Evolutionary conservation across 441 rosid genomes (phyloP).

Genomic region (Mallotus repandus): DNA sequence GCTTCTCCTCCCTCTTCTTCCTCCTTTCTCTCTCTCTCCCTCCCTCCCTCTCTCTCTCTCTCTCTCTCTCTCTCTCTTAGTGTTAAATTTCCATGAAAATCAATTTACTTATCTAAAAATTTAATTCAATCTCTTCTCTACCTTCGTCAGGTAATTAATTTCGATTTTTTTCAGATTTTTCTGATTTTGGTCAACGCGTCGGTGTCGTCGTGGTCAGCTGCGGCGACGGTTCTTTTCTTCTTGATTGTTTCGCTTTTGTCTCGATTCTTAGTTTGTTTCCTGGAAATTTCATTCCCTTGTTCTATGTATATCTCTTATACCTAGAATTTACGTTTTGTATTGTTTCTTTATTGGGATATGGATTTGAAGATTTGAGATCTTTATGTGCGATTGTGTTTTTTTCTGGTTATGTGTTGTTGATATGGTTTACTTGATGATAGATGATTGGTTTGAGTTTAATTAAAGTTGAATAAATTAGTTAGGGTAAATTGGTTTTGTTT

Average conservation of each 20-base stretch:
- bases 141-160: background rate
- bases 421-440: background rate
- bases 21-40: too few relatives aligned
- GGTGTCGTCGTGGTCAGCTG: too few relatives aligned
- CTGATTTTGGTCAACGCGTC: too few relatives aligned
- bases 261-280: background rate
- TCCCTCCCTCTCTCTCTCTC: too few relatives aligned
- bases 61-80: too few relatives aligned
- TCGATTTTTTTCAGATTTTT: background rate
- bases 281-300: background rate
- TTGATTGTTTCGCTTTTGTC: background rate
- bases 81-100: too few relatives aligned
- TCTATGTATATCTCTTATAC: too few relatives aligned
- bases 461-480: background rate
- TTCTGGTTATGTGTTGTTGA: background rate
- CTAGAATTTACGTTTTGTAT: too few relatives aligned
- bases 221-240: background rate
- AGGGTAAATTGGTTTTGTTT: background rate
- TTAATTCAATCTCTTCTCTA: too few relatives aligned
- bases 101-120: background rate
- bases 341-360: background rate
- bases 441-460: background rate
- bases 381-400: background rate
- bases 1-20: too few relatives aligned
- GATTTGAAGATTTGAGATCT: background rate